Conservation (phyloP, 139 green algal genomes). For the Tetradesmus obliquus region DNA sequence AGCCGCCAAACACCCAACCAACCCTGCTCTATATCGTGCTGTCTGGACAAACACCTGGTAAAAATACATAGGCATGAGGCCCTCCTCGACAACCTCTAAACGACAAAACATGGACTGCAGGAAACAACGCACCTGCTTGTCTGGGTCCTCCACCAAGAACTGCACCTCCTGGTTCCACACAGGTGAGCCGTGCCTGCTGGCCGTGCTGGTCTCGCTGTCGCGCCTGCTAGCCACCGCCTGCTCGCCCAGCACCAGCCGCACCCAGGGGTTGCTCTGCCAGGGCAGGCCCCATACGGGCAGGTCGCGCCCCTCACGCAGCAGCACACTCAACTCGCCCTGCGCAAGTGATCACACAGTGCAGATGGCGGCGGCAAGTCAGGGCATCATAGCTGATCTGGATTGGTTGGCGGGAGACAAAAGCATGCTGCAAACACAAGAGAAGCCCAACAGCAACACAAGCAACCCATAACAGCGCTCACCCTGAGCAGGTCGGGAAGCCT, state of each 20-base stretch:
- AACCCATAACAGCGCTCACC: slow-evolving; percentile 31
- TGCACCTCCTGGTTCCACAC: slow-evolving; percentile 97
- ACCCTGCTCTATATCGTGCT: slow-evolving; percentile 23
- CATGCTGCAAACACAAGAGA: slow-evolving; percentile 35
- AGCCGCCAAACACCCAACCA: too few species aligned
- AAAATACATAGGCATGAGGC: too few species aligned
- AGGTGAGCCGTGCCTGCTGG: slow-evolving; percentile 77
- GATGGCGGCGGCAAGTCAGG: slow-evolving; percentile 79
- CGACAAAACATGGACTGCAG: too few species aligned
- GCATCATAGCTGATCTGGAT: slow-evolving; percentile 49
- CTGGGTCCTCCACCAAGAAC: slow-evolving; percentile 90
- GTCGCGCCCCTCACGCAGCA: slow-evolving; percentile 79
- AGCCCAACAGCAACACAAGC: background rate
- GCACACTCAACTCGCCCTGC: slow-evolving; percentile 82
- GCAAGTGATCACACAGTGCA: slow-evolving; percentile 69
- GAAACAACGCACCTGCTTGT: slow-evolving; percentile 63
- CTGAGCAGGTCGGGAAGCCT: slow-evolving; percentile 88
- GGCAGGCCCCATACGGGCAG: slow-evolving; percentile 93
- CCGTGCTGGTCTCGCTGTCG: slow-evolving; percentile 83
- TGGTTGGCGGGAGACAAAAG: too few species aligned
- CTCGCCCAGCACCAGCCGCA: slow-evolving; percentile 82
- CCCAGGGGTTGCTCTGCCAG: slow-evolving; percentile 94
- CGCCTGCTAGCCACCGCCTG: slow-evolving; percentile 66
- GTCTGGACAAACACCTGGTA: too few species aligned
- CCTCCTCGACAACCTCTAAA: too few species aligned